These are phyloP conservation scores for Fusarium fracticaudum DNA, from an alignment of 2,329 filamentous ascomycete genomes.

Conservation along the genomic window DNA sequence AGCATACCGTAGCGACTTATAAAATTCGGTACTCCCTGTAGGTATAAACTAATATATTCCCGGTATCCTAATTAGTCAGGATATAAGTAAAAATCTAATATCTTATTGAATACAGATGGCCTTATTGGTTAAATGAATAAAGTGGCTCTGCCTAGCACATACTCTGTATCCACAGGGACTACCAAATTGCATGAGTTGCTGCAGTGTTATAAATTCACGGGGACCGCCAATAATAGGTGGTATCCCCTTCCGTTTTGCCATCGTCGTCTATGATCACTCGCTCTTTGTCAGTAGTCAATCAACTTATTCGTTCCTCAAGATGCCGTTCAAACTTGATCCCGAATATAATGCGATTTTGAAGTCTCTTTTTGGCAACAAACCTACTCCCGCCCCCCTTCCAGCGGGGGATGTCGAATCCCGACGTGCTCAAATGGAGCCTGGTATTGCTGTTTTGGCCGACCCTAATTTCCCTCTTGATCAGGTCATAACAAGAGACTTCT, in stretches of 20 bases:
- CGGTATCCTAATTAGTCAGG: too few relatives aligned
- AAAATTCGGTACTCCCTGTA: too few relatives aligned
- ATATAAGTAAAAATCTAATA: too few relatives aligned
- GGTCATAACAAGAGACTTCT: background rate
- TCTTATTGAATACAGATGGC: too few relatives aligned
- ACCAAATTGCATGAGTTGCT: too few relatives aligned
- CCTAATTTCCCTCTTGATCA: background rate
- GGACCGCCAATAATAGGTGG: background rate
- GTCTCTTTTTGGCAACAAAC: background rate
- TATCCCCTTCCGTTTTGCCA: fast-evolving
- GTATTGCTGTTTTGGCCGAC: background rate
- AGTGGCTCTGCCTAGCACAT: too few relatives aligned
- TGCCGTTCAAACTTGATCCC: background rate
- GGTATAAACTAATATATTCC: too few relatives aligned
- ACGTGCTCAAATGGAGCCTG: background rate
- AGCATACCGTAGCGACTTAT: too few relatives aligned
- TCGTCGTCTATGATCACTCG: background rate
- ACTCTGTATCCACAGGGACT: too few relatives aligned
- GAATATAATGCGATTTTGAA: background rate
- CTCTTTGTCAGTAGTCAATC: background rate
- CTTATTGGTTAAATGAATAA: too few relatives aligned
- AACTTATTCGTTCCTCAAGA: background rate
- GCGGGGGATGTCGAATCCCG: background rate
- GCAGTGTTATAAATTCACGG: background rate
- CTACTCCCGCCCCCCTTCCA: background rate